Evolutionary conservation across 805 yeast species (phyloP).

Genomic region (Metschnikowia chrysomelidarum): DNA sequence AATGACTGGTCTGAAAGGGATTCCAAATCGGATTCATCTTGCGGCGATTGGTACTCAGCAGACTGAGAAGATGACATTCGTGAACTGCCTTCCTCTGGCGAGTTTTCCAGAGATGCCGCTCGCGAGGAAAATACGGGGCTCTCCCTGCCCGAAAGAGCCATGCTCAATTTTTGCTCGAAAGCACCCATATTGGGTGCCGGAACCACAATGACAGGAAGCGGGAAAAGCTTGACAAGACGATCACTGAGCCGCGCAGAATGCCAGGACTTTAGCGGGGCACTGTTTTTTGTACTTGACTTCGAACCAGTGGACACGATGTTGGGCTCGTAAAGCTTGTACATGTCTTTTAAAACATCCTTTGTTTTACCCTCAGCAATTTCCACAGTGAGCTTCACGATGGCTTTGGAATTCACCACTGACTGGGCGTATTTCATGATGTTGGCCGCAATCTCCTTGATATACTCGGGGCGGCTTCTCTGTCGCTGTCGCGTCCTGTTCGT

Average conservation of each 20-base stretch:
- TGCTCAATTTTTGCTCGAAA: conserved; percentile 48
- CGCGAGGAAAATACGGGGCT: background rate
- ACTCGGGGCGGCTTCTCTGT: conserved; percentile 46
- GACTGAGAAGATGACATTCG: background rate
- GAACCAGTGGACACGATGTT: conserved; percentile 55
- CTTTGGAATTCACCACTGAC: conserved; percentile 44
- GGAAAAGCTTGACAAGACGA: conserved; percentile 59
- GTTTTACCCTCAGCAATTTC: conserved; percentile 63
- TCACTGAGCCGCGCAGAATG: conserved; percentile 60
- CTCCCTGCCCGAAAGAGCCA: conserved; percentile 21
- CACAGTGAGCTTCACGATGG: conserved; percentile 51
- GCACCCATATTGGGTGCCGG: conserved; percentile 57
- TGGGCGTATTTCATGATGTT: conserved; percentile 53
- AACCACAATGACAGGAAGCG: conserved; percentile 64
- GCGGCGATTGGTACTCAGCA: background rate
- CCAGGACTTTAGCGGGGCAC: conserved; percentile 61
- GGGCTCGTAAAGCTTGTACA: conserved; percentile 61
- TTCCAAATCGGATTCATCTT: conserved; percentile 12
- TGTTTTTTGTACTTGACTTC: conserved; percentile 40
- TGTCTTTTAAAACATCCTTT: conserved; percentile 54
- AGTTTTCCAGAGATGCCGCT: conserved; percentile 1
- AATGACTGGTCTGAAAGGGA: conserved; percentile 17
- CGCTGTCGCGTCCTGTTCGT: conserved; percentile 33
- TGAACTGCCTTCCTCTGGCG: background rate
- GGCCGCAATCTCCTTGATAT: conserved; percentile 42